Evolutionary conservation across 306 rosid genomes (phyloP).

Genomic region (Psophocarpus tetragonolobus): DNA sequence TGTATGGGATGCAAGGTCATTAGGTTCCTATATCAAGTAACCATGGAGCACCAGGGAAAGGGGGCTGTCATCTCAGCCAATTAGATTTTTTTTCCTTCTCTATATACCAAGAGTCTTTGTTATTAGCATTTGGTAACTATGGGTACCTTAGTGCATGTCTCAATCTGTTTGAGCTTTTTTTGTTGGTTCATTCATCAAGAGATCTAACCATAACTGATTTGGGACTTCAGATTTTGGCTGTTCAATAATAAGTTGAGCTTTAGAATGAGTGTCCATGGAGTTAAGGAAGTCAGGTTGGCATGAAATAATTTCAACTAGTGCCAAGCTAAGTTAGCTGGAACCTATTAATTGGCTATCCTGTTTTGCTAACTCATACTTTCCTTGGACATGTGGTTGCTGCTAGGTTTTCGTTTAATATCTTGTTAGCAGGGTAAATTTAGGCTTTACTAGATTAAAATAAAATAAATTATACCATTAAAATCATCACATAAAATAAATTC

Average conservation of each 20-base stretch:
- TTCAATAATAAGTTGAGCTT: background rate
- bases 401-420: background rate
- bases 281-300: background rate
- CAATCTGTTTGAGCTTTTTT: background rate
- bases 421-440: background rate
- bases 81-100: background rate
- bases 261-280: background rate
- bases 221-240: background rate
- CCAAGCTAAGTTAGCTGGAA: background rate
- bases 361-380: background rate
- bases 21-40: constrained; percentile 6
- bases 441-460: constrained; percentile 9
- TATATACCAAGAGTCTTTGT: background rate
- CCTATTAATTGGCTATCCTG: background rate
- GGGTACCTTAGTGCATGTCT: background rate
- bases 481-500: too few relatives aligned
- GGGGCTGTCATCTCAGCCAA: background rate
- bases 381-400: background rate
- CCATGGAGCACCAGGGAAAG: background rate
- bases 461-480: background rate
- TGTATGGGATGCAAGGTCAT: background rate
- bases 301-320: background rate
- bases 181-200: background rate
- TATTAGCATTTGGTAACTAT: background rate
- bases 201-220: background rate